Base-by-base conservation (phyloP, 148 eudicot species). In the Rhododendron henanense region DNA sequence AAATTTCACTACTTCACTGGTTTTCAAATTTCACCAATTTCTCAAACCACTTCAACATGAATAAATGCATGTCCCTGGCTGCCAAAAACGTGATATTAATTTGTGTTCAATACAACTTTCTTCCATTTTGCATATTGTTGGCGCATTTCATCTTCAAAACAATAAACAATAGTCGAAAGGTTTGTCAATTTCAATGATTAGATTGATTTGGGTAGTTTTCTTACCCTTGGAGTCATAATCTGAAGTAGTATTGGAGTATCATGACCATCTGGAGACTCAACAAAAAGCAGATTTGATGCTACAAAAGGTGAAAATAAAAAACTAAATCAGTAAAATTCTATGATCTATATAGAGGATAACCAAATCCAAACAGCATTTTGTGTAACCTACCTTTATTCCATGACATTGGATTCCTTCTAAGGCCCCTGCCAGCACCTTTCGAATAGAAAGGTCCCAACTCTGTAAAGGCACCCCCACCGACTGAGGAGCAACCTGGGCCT, bases 391-490 rank as follows among this genome's bases (percentile, higher is more conserved):
- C 99, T 95, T 89, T 94, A 84, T 96, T 96, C 98, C 99, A 95
- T 44, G 99, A 93, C 89, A 87, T 95, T n/a, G 92, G 85, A 88
- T 95, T 96, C 79, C 89, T 85, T 23, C 90, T 87, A 57, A 95
- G 94, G 48, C 94, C 94, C 37, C 97, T 85, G 28, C 99, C 99
- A 84, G 95, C 94, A 14, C 98, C 99, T 78, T 80, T 92, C 5
- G 99, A 98, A 79, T 92, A 96, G 87, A 96, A 96, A 5, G 98
- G 99, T 75, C 99, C 99, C 84, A 96, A 86, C 84, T 95, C 99
- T 5, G 99, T 96, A 84, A 96, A 95, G 85, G 94, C 99, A 77
- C 99, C 99, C 98, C 98, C 99, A 84, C 98, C 99, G 65, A 96
- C 85, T 50, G 99, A 96, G 71, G 99, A 95, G 84, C 99, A 96